Conservation (phyloP, 352 stramenopile species). For the Pythium inflatum region DNA sequence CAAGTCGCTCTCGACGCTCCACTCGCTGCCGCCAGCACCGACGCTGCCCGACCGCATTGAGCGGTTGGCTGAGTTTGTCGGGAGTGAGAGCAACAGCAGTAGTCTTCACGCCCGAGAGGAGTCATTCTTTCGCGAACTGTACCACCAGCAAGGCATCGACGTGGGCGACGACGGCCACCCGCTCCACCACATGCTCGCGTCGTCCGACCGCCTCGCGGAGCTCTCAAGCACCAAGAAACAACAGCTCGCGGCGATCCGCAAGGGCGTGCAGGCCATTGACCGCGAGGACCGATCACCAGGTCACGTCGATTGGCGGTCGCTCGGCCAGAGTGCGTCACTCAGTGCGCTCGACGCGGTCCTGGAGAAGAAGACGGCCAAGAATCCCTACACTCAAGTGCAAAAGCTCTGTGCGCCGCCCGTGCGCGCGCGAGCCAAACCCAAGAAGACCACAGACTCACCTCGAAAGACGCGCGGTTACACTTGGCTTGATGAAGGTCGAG, state of each 20-base stretch:
- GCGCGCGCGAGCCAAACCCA: background rate
- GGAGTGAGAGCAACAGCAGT: background rate
- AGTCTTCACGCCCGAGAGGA: constrained; percentile 48
- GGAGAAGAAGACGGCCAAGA: constrained; percentile 19
- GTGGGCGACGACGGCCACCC: constrained; percentile 48
- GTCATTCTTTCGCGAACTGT: constrained; percentile 71
- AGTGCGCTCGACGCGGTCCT: constrained; percentile 50
- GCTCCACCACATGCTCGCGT: constrained; percentile 77
- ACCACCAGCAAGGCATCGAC: constrained; percentile 52
- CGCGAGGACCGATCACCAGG: background rate
- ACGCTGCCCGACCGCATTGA: constrained; percentile 67
- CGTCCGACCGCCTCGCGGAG: constrained; percentile 45
- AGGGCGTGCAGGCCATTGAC: constrained; percentile 27
- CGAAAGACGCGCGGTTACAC: background rate
- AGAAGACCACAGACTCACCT: constrained; percentile 7
- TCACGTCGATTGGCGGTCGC: constrained; percentile 15
- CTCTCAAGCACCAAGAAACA: constrained; percentile 41
- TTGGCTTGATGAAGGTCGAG: no score
- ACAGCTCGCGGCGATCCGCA: constrained; percentile 48
- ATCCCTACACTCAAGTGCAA: constrained; percentile 26
- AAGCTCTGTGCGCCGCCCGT: background rate
- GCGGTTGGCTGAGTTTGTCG: constrained; percentile 44
- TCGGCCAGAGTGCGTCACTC: constrained; percentile 38
- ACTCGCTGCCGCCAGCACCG: constrained; percentile 45
- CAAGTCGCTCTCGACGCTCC: constrained; percentile 23